These are phyloP conservation scores for Jasminum sambac DNA, from an alignment of 257 asterid species.

Conservation along the genomic window DNA sequence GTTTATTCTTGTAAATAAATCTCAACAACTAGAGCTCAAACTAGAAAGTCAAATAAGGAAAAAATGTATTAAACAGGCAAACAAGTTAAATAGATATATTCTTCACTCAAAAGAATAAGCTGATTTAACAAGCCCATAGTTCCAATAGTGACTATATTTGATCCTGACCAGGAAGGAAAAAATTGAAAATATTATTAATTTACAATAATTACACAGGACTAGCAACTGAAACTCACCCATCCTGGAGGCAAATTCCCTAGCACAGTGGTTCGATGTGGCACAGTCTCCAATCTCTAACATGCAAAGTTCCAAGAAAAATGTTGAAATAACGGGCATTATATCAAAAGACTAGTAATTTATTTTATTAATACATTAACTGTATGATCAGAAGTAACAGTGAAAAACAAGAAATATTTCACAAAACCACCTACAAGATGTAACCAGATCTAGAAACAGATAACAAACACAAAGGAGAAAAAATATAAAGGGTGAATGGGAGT, in stretches of 20 bases:
- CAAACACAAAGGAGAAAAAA: slow-evolving; percentile 9
- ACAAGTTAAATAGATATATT: slow-evolving; percentile 10
- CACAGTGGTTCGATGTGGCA: slow-evolving; percentile 39
- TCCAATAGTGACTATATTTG: slow-evolving; percentile 3
- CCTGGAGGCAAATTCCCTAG: slow-evolving; percentile 68
- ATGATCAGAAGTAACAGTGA: slow-evolving; percentile 2
- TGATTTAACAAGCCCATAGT: slow-evolving; percentile 13
- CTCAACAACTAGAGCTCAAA: not conserved
- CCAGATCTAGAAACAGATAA: not conserved
- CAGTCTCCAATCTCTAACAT: slow-evolving; percentile 56
- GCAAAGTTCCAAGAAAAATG: slow-evolving; percentile 24
- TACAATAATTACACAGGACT: slow-evolving; percentile 16
- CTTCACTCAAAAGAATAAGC: slow-evolving; percentile 3
- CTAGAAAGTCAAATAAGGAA: not conserved
- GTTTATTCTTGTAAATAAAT: slow-evolving; percentile 5
- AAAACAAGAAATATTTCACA: slow-evolving; percentile 9
- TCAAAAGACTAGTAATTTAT: slow-evolving; percentile 6
- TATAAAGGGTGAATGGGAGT: too few relatives aligned
- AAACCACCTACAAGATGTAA: slow-evolving; percentile 15
- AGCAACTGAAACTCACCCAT: slow-evolving; percentile 71
- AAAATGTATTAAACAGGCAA: slow-evolving; percentile 5
- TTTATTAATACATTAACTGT: not conserved
- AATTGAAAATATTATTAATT: not conserved
- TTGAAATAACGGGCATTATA: not conserved
- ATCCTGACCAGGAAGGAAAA: not conserved